Percentiles rank a stretch among this genome's conserved stretches.
These are phyloP conservation scores for Geopyxis carbonaria DNA, from an alignment of 495 filamentous ascomycete species.

Conservation along the genomic window DNA sequence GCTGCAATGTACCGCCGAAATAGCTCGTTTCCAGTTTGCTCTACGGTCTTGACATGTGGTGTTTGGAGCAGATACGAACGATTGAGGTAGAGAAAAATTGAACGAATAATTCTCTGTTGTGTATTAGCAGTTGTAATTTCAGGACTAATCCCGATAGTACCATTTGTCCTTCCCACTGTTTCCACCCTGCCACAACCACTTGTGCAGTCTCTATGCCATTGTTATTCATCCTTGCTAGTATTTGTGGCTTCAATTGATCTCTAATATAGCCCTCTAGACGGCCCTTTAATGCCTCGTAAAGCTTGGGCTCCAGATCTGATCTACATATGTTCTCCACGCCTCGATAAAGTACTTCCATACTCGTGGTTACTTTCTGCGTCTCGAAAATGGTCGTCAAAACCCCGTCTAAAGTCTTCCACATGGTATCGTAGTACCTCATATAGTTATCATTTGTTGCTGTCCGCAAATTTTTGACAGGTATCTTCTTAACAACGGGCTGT, in stretches of 20 bases:
- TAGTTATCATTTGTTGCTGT: constrained; percentile 39
- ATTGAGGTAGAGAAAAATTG: constrained; percentile 84
- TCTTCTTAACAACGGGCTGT: constrained; percentile 34
- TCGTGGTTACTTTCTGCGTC: constrained; percentile 40
- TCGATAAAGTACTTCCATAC: constrained; percentile 74
- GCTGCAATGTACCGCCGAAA: constrained; percentile 41
- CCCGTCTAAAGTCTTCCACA: constrained; percentile 50
- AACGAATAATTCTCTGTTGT: constrained; percentile 50
- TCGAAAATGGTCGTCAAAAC: constrained; percentile 59
- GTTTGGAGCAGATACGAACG: constrained; percentile 66
- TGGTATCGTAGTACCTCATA: constrained; percentile 53
- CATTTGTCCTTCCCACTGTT: constrained; percentile 59
- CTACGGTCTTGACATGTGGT: constrained; percentile 40
- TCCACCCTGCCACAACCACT: constrained; percentile 52
- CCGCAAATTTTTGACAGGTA: constrained; percentile 75
- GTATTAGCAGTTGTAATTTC: neutral
- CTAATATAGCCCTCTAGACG: constrained; percentile 47
- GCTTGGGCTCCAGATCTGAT: constrained; percentile 45
- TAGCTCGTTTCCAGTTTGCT: constrained; percentile 40
- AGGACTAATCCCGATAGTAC: constrained; percentile 29
- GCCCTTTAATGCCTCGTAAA: constrained; percentile 44
- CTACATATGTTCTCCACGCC: constrained; percentile 81
- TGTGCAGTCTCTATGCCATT: constrained; percentile 39
- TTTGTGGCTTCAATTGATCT: constrained; percentile 35
- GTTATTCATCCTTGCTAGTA: constrained; percentile 40